Base-by-base conservation (phyloP, 2,329 filamentous ascomycete genomes). In the Diaporthe destruens region DNA sequence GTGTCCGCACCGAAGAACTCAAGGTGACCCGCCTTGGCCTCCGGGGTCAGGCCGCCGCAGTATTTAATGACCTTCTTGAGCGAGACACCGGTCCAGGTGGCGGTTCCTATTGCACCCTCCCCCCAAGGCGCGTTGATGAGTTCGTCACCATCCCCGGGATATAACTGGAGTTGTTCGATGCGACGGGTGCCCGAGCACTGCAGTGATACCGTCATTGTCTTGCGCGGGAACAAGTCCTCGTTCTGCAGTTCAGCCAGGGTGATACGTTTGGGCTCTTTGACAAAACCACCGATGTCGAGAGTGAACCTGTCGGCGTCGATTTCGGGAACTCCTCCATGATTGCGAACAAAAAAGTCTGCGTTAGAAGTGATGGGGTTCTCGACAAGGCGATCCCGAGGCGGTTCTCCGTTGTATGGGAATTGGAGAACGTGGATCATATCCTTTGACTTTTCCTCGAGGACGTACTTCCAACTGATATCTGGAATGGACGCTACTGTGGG, bases 1-100 rank as follows among this genome's bases (percentile, higher is more conserved):
- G 91, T 92, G 72, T 94, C 92, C 0, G 90, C 91, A 0, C 92
- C 92, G 72, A 89, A 90, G 63, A 94, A 87, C 75, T 94, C 91
- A 16, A 94, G 80, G 75, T 94, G 90, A 72, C 89, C 87, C 0
- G 84, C 90, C 1, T 84, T 82, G 14, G 82, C 82, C 23, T 74
- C 71, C 4, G 65, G 66, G 0, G 79, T 75, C 2, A 93, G 80
- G 0, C 91, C 92, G 2, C 91, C 92, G 73, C 92, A 94, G 72
- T 89, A 82, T 75, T 93, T 93, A 80, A 94, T 90, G 1, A 94
- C 84, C 76, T 91, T 92, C 78, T 93, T 93, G 18, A 93, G 82
- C 36, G 86, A 89, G 9, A 93, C 86, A 2, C 92, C 91, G 0
- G 86, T 87, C 78, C 89, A 93, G 5, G 82, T 80, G 0, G 91